phyloP scores from a whole-genome alignment of 805 yeast species.

The Wickerhamomyces chaumierensis region DNA sequence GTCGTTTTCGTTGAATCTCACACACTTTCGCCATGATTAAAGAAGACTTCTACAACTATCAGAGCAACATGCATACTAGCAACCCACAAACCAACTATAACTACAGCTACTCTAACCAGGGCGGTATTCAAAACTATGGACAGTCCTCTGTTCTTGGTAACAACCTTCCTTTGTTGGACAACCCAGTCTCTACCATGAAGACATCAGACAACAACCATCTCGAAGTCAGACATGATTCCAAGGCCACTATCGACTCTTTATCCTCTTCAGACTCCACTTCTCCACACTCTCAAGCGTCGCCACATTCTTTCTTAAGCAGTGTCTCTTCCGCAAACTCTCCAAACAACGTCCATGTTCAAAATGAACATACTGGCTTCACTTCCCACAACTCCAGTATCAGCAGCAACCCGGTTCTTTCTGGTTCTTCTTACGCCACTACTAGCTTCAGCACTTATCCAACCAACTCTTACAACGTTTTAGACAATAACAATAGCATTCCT shows the following conservation, averaged over 20 bases:
- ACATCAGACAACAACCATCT: not conserved
- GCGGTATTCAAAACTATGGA: not conserved
- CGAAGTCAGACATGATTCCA: not conserved
- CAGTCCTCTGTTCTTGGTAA: not conserved
- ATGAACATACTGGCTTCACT: not conserved
- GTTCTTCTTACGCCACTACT: not conserved
- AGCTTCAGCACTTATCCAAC: not conserved
- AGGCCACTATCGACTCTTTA: not conserved
- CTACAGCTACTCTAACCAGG: not conserved
- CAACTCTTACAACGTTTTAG: not conserved
- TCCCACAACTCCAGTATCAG: not conserved
- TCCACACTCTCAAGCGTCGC: not conserved
- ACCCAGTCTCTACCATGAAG: not conserved
- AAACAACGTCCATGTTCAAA: not conserved
- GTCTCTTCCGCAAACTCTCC: not conserved
- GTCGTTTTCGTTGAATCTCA: not conserved
- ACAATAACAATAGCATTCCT: not conserved
- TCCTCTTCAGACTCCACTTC: not conserved
- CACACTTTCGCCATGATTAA: not conserved
- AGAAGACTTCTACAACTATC: not conserved
- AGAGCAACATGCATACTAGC: not conserved
- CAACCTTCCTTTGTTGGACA: not conserved
- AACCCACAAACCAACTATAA: not conserved
- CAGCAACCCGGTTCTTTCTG: no score
- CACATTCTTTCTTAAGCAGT: not conserved